Base-by-base conservation (phyloP, 306 rosid species). In the Dryas alaskensis region DNA sequence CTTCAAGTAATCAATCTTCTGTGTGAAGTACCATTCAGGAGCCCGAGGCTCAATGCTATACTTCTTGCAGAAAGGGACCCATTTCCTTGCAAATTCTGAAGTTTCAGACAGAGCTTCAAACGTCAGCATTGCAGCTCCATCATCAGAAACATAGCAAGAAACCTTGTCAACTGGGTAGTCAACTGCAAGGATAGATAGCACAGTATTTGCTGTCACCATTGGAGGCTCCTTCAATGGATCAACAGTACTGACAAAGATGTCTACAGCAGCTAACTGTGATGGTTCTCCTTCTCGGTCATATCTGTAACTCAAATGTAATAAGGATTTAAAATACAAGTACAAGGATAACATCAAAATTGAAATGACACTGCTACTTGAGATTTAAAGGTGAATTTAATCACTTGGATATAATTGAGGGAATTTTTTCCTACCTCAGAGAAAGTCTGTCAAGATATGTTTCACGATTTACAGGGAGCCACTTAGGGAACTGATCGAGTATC, bases 161-260 rank as follows among this genome's bases (percentile, higher is more conserved):
- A 94, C 93, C 86, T 94, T 94, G 81, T 94, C 97, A 58, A 92
- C 96, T 6, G 99, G 99, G 64, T 94, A 94, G 86, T 94, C 98
- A 73, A 94, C 92, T 10, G 98, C 89, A 43, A 94, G 98, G 81
- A 94, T 94, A 51, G 98, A 94, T 27, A 94, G 83, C 72, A 94
- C 96, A 0, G 98, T 94, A 75, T 94, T 94, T 65, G 98, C 97
- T 72, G 98, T 94, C 71, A 94, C 97, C 74, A 94, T 93, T 19
- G 98, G 98, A 19, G 98, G 98, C 83, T 94, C 98, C 85, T 93
- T 93, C 75, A 89, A 80, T 22, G 98, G 98, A 71, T 93, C 98
- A 1, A 93, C 98, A 5, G 98, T 94, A 82, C 98, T 94, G 79
- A 94, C 98, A 78, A 94, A 94, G 61, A 94, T 89, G 78, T 94